Base-by-base conservation (phyloP, 768 basidiomycete species). In the Leccinum boreale region DNA sequence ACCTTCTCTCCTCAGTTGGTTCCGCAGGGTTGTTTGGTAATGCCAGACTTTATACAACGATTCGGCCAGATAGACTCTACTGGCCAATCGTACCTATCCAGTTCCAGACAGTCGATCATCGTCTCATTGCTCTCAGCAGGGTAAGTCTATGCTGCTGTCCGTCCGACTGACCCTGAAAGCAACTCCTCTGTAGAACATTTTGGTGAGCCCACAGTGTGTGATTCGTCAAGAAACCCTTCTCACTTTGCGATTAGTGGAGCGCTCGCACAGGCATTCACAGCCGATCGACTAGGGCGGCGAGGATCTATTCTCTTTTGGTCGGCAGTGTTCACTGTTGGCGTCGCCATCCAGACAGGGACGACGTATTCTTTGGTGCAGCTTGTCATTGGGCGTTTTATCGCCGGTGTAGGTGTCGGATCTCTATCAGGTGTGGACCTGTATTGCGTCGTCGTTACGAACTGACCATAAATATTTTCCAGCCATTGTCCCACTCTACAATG, bases 291-390 rank as follows among this genome's bases (percentile, higher is more conserved):
- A 53, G 90, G 90, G 17, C 80, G 90, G 53, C 80, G 81, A 35
- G 86, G 85, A 1, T 89, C 88, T 10, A 87, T 91, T 65, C 76
- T 90, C 28, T 84, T 89, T 52, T 91, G 89, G 89, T 79, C 87
- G 14, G 81, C 71, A 1, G 81, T 91, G 44, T 91, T 91, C 70
- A 90, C 87, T 6, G 61, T 81, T 50, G 87, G 89, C 1, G 83
- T 84, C 24, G 82, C 81, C 3, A 78, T 90, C 55, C 89, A 90
- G 63, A 90, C 88, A 3, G 87, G 76, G 17, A 86, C 89, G 0
- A 74, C 74, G 3, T 75, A 72, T 54, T 84, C 85, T 1, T 67
- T 90, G 33, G 81, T 70, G 1, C 90, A 91, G 66, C 78, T 93
- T 39, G 85, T 84, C 1, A 76, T 87, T 48, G 89, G 87, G n/a